Evolutionary conservation across 139 green algal genomes (phyloP), one percentile per base, ranked within the genome.

Genomic region (Chlamydomonas asymmetrica): DNA sequence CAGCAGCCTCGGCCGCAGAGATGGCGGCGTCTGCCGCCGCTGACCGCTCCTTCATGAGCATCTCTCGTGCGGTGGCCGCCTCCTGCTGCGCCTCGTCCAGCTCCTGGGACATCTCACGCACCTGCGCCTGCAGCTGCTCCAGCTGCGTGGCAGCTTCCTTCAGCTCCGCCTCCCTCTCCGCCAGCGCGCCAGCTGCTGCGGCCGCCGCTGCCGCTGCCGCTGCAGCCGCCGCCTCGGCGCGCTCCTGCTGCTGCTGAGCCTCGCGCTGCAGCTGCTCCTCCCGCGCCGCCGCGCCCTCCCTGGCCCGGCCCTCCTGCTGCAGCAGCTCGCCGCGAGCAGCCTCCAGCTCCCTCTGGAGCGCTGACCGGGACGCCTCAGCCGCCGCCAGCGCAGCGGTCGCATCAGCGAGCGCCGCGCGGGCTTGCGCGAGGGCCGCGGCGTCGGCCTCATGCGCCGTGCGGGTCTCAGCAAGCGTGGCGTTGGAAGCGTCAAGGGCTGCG

Each of bases 151-250:
- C 45, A 10, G 45, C 82, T 8, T 73, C 78, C 38, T 83, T 74
- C 62, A 82, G 71, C 65, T 79, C 71, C 27, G 66, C 56, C 35
- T 80, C 56, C 70, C 77, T 63, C n/a, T 70, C 65, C 70, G 64
- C 43, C 59, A 76, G 16, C 10, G 13, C 45, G 45, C 18, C 13
- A 52, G 13, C 45, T 16, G 45, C 45, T 52, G 45, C 45, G 13
- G 13, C 45, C 18, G 45, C 13, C 45, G 65, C 65, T 45, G 5
- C 18, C 65, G 41, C 7, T 18, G 29, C 65, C n/a, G 65, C 65
- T 22, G 78, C 65, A 82, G 56, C 67, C 78, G 76, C 71, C 60
- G n/a, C 13, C 61, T 20, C 61, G 16, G 8, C 6, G 29, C 7
- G 57, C 57, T 16, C 20, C 9, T 10, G n/a, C 57, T 18, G 18